Percentiles rank a stretch among this genome's conserved stretches.
These are phyloP conservation scores for Parathielavia appendiculata DNA, from an alignment of 495 filamentous ascomycete species.

Conservation along the genomic window DNA sequence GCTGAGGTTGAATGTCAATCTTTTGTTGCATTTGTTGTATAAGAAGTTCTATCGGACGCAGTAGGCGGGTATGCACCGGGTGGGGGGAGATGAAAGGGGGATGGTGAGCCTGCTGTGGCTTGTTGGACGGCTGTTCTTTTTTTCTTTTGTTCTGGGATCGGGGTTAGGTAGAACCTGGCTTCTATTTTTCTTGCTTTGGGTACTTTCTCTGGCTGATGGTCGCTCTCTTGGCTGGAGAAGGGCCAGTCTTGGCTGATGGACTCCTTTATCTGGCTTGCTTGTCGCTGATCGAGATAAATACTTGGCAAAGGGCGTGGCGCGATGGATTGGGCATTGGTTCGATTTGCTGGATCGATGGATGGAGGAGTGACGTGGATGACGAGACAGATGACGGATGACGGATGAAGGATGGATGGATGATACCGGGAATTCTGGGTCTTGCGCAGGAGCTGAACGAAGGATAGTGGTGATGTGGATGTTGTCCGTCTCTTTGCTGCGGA, in stretches of 20 bases:
- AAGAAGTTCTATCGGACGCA: constrained; percentile 93
- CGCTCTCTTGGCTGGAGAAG: not conserved
- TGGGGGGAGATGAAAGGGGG: not conserved
- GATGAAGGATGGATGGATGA: not conserved
- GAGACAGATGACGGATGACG: constrained; percentile 1
- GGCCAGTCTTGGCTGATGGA: not conserved
- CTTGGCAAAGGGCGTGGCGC: not conserved
- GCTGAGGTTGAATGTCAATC: constrained; percentile 86
- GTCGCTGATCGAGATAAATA: not conserved
- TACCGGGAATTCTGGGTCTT: too few relatives aligned
- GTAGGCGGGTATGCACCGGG: constrained; percentile 35
- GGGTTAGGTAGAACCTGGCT: not conserved
- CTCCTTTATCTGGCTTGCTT: not conserved
- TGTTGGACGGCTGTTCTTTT: not conserved
- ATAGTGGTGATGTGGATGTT: not conserved
- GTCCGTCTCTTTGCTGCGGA: not conserved
- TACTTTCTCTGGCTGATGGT: not conserved
- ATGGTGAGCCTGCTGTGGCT: not conserved
- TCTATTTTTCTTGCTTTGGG: not conserved
- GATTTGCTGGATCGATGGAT: not conserved
- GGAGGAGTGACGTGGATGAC: not conserved
- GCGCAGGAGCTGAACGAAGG: too few relatives aligned
- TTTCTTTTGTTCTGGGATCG: not conserved
- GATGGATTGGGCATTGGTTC: constrained; percentile 2
- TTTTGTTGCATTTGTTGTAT: constrained; percentile 91